Percentiles rank a stretch among this genome's conserved stretches.
phyloP scores from a whole-genome alignment of 2,329 filamentous ascomycete genomes.

The Periconia sp. region DNA sequence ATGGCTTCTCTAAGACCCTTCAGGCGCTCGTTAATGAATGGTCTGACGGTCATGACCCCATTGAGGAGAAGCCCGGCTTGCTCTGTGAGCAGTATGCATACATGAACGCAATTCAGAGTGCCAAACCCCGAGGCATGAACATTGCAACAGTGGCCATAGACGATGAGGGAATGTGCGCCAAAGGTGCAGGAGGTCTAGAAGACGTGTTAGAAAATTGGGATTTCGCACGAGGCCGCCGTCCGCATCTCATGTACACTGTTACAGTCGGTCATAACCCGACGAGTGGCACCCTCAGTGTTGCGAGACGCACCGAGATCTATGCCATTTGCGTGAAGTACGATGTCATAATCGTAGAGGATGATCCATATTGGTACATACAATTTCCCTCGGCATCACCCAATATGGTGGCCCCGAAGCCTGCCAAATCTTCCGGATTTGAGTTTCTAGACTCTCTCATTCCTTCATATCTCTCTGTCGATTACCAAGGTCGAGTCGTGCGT shows the following conservation, averaged over 20 bases:
- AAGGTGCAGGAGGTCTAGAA: slow-evolving; percentile 74
- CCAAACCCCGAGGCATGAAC: slow-evolving; percentile 72
- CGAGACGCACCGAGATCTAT: slow-evolving; percentile 80
- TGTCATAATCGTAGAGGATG: slow-evolving; percentile 90
- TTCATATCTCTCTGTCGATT: slow-evolving; percentile 81
- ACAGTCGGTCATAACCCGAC: slow-evolving; percentile 93
- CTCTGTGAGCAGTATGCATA: slow-evolving; percentile 83
- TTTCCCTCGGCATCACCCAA: slow-evolving; percentile 71
- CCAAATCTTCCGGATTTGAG: slow-evolving; percentile 67
- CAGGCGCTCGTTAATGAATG: slow-evolving; percentile 79
- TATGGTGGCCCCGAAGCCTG: slow-evolving; percentile 42
- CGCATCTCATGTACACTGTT: slow-evolving; percentile 88
- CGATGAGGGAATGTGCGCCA: slow-evolving; percentile 76
- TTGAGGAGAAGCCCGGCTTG: slow-evolving; percentile 74
- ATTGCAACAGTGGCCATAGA: slow-evolving; percentile 78
- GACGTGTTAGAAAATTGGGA: slow-evolving; percentile 88
- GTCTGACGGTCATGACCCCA: slow-evolving; percentile 70
- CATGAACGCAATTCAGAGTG: slow-evolving; percentile 74
- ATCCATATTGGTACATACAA: slow-evolving; percentile 95
- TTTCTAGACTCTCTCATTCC: slow-evolving; percentile 86
- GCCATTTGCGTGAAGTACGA: slow-evolving; percentile 82
- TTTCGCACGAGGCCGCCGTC: slow-evolving; percentile 71
- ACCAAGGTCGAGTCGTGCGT: slow-evolving; percentile 84
- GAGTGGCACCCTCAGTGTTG: slow-evolving; percentile 73
- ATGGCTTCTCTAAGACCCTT: slow-evolving; percentile 81